Base-by-base conservation (phyloP, 208 protist genomes). In the Herpetomonas samuelpessoai region DNA sequence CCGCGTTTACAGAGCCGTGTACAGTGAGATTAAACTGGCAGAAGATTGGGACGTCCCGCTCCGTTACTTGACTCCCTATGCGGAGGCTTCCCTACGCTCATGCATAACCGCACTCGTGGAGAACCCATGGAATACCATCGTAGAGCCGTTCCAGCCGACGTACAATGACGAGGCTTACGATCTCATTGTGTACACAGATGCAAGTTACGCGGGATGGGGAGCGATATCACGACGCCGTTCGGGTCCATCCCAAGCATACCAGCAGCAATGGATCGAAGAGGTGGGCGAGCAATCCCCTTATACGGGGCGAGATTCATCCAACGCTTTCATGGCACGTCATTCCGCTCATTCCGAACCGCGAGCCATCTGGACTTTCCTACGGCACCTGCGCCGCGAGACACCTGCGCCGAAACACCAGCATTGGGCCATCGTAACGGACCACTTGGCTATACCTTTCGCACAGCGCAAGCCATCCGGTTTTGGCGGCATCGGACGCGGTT, bases 181-280 rank as follows among this genome's bases (percentile, higher is more conserved):
- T 24, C 3, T 39, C 9, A 28, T 65, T 2, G 14, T 2, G 28
- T 57, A 46, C 48, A 65, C 60, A n/a, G 60, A 65, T 28, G 60
- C 60, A 19, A 57, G 49, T 31, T 35, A 29, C 30, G 31, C 30
- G 3, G 60, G 60, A 6, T 65, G 60, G 60, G 50, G 60, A 41
- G 60, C 60, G 1, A 49, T 65, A 3, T 10, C 29, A 22, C 0
- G 55, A 46, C 31, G 47, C 16, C 46, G 47, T 18, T 22, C n/a
- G 52, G 25, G 1, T 18, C 24, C 41, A 1, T 46, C 26, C 55
- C 39, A 25, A 38, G 50, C 38, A 57, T 65, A 57, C 49, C 46
- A 49, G 31, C 30, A 50, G 30, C 60, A 28, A 2, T 65, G 60
- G 60, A 50, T 31, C 60, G 38, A 57, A 28, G 60, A 65, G 30